Evolutionary conservation across 78 protist genomes (phyloP).

Genomic region (Mantamonas sphyraenae): DNA sequence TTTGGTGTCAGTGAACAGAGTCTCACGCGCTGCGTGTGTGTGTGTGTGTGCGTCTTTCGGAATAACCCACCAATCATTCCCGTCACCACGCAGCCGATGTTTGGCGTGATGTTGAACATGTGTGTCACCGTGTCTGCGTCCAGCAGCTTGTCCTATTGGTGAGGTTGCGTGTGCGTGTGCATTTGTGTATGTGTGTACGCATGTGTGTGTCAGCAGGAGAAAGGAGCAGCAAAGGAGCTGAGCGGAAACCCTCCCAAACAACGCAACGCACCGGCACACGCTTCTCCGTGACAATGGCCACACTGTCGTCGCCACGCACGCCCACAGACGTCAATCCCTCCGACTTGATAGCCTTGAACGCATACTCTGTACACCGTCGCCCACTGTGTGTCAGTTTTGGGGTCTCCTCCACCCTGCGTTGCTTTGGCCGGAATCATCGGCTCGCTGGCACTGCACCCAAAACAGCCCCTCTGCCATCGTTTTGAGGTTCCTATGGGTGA

Average conservation of each 20-base stretch:
- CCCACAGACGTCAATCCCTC: constrained; percentile 82
- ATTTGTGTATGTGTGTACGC: background rate
- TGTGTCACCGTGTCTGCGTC: constrained; percentile 75
- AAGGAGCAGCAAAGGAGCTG: background rate
- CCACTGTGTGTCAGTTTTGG: too few relatives aligned
- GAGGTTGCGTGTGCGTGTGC: background rate
- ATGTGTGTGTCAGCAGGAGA: background rate
- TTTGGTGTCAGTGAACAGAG: background rate
- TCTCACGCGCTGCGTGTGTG: background rate
- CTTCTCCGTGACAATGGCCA: constrained; percentile 84
- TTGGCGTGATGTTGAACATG: constrained; percentile 68
- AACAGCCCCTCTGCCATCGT: too few relatives aligned
- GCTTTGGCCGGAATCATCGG: too few relatives aligned
- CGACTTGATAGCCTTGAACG: constrained; percentile 88
- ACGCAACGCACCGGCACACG: constrained; percentile 67
- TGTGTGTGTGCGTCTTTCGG: background rate
- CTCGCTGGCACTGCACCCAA: too few relatives aligned
- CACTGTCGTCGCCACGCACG: constrained; percentile 81
- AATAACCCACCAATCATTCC: constrained; percentile 69
- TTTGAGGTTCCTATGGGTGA: background rate
- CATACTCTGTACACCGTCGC: constrained; percentile 67
- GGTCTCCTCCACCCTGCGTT: too few relatives aligned
- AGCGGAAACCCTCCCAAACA: background rate
- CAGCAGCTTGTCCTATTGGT: constrained; percentile 73
- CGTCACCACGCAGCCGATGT: constrained; percentile 82